phyloP scores from a whole-genome alignment of 768 basidiomycete species.

The Collybia sp. region DNA sequence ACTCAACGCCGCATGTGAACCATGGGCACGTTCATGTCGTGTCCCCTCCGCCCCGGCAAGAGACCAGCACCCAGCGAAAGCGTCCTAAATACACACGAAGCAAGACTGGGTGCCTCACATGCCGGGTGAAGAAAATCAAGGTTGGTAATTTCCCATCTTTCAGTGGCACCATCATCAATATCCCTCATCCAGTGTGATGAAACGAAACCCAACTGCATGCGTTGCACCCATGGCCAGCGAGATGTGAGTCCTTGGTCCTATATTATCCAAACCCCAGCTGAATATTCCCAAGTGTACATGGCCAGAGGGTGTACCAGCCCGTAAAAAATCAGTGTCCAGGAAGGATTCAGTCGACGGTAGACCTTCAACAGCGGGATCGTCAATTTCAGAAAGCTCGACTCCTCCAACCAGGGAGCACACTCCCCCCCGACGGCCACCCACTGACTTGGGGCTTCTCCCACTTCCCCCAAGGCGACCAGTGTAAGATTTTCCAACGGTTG shows the following conservation, averaged over 20 bases:
- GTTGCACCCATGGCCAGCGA: conserved; percentile 82
- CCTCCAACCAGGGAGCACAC: conserved; percentile 66
- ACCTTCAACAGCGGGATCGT: conserved; percentile 75
- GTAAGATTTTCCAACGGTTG: conserved; percentile 22
- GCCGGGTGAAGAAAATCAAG: conserved; percentile 94
- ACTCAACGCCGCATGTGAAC: conserved; percentile 28
- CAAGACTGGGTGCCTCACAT: conserved; percentile 93
- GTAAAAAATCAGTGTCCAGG: conserved; percentile 57
- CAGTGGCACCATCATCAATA: conserved; percentile 4
- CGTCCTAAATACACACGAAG: conserved; percentile 92
- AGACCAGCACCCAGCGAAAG: conserved; percentile 51
- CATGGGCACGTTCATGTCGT: conserved; percentile 47
- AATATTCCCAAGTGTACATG: conserved; percentile 61
- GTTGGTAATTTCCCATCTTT: conserved; percentile 28
- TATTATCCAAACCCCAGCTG: neutral
- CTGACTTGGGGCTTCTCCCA: conserved; percentile 36
- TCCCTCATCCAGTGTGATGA: conserved; percentile 72
- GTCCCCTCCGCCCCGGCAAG: conserved; percentile 43
- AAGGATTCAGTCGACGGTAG: conserved; percentile 59
- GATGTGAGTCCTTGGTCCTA: conserved; percentile 45
- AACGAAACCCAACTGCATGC: conserved; percentile 80
- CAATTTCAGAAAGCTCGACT: conserved; percentile 66
- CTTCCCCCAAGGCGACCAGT: conserved; percentile 34
- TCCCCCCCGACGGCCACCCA: conserved; percentile 49
- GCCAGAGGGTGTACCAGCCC: conserved; percentile 73